Evolutionary conservation across 2,329 filamentous ascomycete genomes (phyloP).

Genomic region (Zasmidium cellare): DNA sequence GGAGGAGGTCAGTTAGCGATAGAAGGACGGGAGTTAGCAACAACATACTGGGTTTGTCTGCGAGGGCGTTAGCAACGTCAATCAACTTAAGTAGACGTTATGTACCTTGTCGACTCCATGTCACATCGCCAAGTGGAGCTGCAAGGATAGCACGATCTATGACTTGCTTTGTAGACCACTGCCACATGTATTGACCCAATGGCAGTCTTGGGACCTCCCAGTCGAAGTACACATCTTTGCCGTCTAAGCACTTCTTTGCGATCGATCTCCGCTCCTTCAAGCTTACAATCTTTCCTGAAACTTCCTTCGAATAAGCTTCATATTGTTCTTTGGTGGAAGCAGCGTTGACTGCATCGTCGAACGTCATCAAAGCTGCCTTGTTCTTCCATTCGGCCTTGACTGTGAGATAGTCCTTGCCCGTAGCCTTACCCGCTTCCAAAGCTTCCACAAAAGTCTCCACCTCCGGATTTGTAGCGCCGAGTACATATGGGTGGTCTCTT

Average conservation of each 20-base stretch:
- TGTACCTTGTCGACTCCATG: conserved; percentile 11
- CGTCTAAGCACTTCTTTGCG: background rate
- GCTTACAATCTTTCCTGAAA: conserved; percentile 4
- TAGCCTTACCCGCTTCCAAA: conserved; percentile 3
- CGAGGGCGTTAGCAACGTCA: background rate
- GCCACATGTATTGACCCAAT: conserved; percentile 13
- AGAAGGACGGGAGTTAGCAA: too few relatives aligned
- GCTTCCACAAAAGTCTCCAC: conserved; percentile 10
- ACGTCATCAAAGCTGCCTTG: conserved; percentile 9
- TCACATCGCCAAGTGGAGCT: conserved; percentile 10
- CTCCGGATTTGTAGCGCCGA: conserved; percentile 9
- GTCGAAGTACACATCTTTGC: conserved; percentile 9
- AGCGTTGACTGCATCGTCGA: conserved; percentile 8
- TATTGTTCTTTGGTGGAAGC: conserved; percentile 1
- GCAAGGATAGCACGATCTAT: conserved; percentile 12
- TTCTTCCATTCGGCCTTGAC: conserved; percentile 12
- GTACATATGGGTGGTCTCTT: conserved; percentile 12
- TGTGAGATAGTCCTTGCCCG: conserved; percentile 10
- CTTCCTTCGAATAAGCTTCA: conserved; percentile 1
- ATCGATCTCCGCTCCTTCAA: conserved; percentile 6
- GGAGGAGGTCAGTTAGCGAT: too few relatives aligned
- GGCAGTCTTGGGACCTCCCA: conserved; percentile 10
- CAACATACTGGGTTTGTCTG: background rate
- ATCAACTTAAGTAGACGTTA: background rate
- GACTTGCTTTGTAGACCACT: conserved; percentile 12